Evolutionary conservation across 352 stramenopile genomes (phyloP).

Genomic region (Globisporangium canariense): DNA sequence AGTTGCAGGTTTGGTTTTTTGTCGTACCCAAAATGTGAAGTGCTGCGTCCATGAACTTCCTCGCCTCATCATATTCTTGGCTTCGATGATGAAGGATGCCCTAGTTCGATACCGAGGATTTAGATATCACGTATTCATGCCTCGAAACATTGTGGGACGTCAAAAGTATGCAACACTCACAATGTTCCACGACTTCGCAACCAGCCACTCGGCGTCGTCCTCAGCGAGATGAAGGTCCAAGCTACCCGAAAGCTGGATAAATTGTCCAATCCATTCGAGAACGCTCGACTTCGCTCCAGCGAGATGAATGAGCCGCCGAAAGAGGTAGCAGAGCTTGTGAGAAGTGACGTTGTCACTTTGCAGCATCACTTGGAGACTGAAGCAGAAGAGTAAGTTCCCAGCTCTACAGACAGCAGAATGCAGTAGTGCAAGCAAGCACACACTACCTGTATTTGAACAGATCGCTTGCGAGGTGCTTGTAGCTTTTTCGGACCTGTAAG

Average conservation of each 20-base stretch:
- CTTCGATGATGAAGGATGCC: constrained; percentile 32
- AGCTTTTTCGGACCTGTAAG: constrained; percentile 45
- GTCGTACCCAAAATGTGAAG: constrained; percentile 36
- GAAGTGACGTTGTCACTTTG: constrained; percentile 35
- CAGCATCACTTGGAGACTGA: constrained; percentile 57
- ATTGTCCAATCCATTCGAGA: constrained; percentile 62
- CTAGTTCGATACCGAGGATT: constrained; percentile 15
- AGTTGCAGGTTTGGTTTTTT: background rate
- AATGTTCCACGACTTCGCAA: constrained; percentile 74
- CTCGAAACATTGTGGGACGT: background rate
- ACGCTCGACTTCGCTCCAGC: constrained; percentile 37
- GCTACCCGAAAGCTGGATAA: constrained; percentile 50
- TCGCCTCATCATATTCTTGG: constrained; percentile 28
- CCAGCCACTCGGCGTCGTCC: constrained; percentile 66
- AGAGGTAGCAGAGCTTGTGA: constrained; percentile 47
- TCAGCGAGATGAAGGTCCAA: constrained; percentile 43
- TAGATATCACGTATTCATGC: background rate
- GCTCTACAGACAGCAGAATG: background rate
- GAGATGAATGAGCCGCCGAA: constrained; percentile 57
- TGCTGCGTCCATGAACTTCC: constrained; percentile 43
- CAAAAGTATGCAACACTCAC: constrained; percentile 29
- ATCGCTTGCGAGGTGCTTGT: constrained; percentile 47
- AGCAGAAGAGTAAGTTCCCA: background rate
- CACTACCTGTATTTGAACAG: constrained; percentile 61
- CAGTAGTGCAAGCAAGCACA: background rate